Percentiles rank a stretch among this genome's conserved stretches.
Evolutionary conservation across 169 alveolate species (phyloP).

Genomic region (Cryptosporidium meleagridis): DNA sequence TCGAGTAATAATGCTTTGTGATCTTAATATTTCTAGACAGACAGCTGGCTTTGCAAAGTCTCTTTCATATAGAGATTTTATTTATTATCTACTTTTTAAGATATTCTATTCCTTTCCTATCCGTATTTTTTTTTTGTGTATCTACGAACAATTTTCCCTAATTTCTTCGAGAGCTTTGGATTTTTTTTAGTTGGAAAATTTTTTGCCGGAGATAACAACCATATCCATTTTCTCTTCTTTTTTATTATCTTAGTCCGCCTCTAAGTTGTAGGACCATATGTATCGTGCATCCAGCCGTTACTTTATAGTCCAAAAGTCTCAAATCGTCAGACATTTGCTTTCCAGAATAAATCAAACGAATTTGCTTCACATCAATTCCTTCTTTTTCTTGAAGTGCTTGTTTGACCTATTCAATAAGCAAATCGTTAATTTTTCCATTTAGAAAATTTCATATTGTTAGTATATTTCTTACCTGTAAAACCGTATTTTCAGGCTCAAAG

Average conservation of each 20-base stretch:
- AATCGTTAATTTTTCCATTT: neutral
- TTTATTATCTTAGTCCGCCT: constrained; percentile 80
- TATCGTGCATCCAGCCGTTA: constrained; percentile 94
- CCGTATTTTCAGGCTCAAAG: constrained; percentile 94
- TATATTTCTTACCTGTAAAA: constrained; percentile 84
- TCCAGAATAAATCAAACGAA: constrained; percentile 90
- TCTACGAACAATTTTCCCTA: neutral
- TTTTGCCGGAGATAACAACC: neutral
- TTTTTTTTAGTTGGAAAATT: too few relatives aligned
- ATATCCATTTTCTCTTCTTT: neutral
- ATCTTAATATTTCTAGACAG: neutral
- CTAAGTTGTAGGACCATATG: constrained; percentile 96
- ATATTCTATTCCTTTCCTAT: neutral
- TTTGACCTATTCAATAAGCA: constrained; percentile 75
- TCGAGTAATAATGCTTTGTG: neutral
- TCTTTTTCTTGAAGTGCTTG: constrained; percentile 95
- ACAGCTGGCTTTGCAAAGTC: neutral
- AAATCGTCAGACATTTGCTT: constrained; percentile 92
- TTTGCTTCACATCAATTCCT: constrained; percentile 90
- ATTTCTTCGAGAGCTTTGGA: too few relatives aligned
- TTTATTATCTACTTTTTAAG: neutral
- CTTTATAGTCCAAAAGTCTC: constrained; percentile 90
- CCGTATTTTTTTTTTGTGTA: neutral
- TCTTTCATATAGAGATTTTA: neutral
- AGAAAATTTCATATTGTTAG: neutral